Percentiles rank a stretch among this genome's conserved stretches.
Conservation (phyloP, 345 rosid species). For the Euphorbia tirucalli region DNA sequence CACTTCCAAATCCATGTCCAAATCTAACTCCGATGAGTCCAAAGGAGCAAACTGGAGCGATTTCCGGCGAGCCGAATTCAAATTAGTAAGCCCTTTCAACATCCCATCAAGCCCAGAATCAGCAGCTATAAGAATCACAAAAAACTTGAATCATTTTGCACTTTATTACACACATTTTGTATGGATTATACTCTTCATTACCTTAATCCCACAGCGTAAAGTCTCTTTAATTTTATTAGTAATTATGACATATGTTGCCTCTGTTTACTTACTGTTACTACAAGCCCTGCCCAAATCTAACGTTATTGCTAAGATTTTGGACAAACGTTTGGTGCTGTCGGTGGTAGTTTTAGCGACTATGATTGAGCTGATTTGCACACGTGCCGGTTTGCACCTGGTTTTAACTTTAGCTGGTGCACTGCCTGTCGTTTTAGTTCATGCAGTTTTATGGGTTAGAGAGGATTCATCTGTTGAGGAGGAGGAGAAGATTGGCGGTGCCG, state of each 20-base stretch:
- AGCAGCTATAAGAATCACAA: conserved; percentile 15
- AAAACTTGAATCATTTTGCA: conserved; percentile 22
- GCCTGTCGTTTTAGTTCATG: conserved; percentile 29
- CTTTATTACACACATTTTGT: conserved; percentile 23
- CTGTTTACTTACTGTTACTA: conserved; percentile 15
- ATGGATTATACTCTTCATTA: no score
- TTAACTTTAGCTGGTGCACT: conserved; percentile 19
- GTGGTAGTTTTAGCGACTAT: no score
- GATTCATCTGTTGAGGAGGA: no score
- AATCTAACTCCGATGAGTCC: neutral
- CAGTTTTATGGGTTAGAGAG: conserved; percentile 27
- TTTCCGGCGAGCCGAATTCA: no score
- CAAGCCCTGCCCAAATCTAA: conserved; percentile 13
- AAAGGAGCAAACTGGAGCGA: no score
- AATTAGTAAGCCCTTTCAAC: no score
- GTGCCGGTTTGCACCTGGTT: conserved; percentile 25
- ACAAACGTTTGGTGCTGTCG: conserved; percentile 22
- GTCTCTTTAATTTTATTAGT: no score
- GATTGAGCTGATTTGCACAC: conserved; percentile 23
- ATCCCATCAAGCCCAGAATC: conserved; percentile 22
- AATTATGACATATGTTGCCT: no score
- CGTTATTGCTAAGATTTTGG: conserved; percentile 2
- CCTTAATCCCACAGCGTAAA: no score
- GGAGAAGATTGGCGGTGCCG: no score
- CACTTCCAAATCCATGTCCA: neutral